Percentiles rank a stretch among this genome's conserved stretches.
phyloP scores from a whole-genome alignment of 345 rosid genomes.

The Ceriops tagal region DNA sequence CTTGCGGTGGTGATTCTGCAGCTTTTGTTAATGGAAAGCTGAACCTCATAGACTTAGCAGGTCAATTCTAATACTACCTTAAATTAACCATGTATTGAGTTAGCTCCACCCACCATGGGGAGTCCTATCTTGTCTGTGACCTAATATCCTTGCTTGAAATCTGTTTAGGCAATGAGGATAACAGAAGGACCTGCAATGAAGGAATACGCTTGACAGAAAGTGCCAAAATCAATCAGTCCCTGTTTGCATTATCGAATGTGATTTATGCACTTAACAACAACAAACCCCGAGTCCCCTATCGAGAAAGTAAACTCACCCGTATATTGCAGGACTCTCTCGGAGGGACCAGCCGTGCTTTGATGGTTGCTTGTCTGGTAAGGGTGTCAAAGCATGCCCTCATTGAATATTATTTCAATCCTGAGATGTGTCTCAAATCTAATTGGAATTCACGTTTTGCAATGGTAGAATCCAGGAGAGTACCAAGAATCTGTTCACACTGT shows the following conservation, averaged over 20 bases:
- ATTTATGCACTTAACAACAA: slow-evolving; percentile 81
- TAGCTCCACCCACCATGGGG: neutral
- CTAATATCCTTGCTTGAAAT: neutral
- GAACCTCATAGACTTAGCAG: slow-evolving; percentile 92
- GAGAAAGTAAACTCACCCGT: slow-evolving; percentile 92
- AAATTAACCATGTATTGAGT: neutral
- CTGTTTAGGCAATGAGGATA: slow-evolving; percentile 80
- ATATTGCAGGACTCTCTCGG: slow-evolving; percentile 94
- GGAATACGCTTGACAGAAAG: slow-evolving; percentile 87
- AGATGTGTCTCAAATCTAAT: neutral
- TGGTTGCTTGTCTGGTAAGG: slow-evolving; percentile 89
- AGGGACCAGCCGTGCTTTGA: slow-evolving; percentile 74
- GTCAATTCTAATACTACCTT: slow-evolving; percentile 25
- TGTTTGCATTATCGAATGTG: slow-evolving; percentile 88
- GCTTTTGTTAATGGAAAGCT: slow-evolving; percentile 57
- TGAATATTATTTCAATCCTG: neutral
- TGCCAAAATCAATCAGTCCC: slow-evolving; percentile 79
- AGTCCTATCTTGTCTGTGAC: neutral
- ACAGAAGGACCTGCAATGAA: slow-evolving; percentile 78
- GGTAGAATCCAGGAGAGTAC: slow-evolving; percentile 89
- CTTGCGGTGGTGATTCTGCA: slow-evolving; percentile 33
- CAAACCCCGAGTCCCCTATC: slow-evolving; percentile 63
- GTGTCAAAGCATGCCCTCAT: neutral
- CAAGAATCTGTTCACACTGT: slow-evolving; percentile 88
- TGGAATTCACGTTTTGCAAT: neutral